Evolutionary conservation across 768 basidiomycete species (phyloP), one percentile per base, ranked within the genome.

Genomic region (Rubroboletus pulcherrimus): DNA sequence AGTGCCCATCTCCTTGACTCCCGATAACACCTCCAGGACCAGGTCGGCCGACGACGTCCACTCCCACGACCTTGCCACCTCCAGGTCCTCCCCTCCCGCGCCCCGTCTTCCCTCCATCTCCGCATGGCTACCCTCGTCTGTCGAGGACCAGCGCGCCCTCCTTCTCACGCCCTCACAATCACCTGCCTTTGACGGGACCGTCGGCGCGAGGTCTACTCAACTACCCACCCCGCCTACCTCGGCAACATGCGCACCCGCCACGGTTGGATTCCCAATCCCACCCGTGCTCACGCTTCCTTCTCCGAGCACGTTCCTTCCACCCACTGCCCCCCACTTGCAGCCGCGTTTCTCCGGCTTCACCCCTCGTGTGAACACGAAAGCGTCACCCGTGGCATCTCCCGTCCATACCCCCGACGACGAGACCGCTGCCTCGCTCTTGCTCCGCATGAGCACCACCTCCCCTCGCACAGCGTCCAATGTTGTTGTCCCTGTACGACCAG

Each of bases 101-200:
- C 39, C 51, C 7, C 81, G 79, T 35, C 78, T 89, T 11, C 86
- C 86, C 0, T 76, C 86, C 49, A 88, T 89, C 47, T 83, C 86
- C 0, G 79, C 86, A 1, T 88, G 86, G 86, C 75, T 88, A 1
- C 80, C 80, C 33, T 43, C 44, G 34, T 49, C 59, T 17, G 46
- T 19, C 21, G 63, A 61, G n/a, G 58, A 65, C n/a, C 44, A 57
- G 60, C 61, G 55, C 62, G 46, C 70, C 41, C 62, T 73, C 62
- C 63, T 76, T 63, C 65, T 76, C 63, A 55, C 66, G 3, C 58
- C 69, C 63, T 69, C 74, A 47, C 71, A 73, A 46, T 74, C 71
- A 0, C 69, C 62, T 48, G 64, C 64, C 49, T 75, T 64, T 57
- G 73, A 66, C n/a, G 59, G 64, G 54, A 57, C 71, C 54, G 55